Evolutionary conservation across 78 protist species (phyloP), one percentile per base, ranked within the genome.

Genomic region (Goniomonas avonlea): DNA sequence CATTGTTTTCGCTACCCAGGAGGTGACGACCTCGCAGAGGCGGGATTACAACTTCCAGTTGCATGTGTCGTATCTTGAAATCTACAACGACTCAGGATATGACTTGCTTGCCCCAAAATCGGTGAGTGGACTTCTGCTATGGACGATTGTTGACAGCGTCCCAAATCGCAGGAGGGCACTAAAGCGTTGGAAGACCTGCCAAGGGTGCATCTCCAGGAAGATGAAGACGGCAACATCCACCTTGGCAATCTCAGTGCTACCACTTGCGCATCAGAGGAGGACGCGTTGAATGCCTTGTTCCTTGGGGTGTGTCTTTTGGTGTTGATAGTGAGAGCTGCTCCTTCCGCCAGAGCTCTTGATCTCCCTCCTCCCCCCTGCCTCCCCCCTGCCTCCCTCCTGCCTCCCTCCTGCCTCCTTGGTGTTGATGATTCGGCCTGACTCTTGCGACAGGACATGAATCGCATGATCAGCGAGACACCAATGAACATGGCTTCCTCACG

Each of bases 61-160:
- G n/a, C 81, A 80, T 35, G 38, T 90, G 27, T 83, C 89, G 21
- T 90, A 90, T 56, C 70, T 90, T 9, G 90, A 90, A 53, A 84
- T 90, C 71, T 90, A 90, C 88, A 84, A 86, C 55, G 86, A 86
- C 34, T 20, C 0, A 1, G 89, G 84, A 3, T 83, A 89, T 48
- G 93, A 89, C 77, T 58, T 89, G 59, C 85, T 89, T 18, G 82
- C 82, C 55, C 77, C 77, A 20, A 3, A 5, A 25, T 15, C 5
- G 59, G 5, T 15, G 34, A 50, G n/a, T n/a, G n/a, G n/a, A n/a
- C n/a, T n/a, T n/a, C n/a, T n/a, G n/a, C n/a, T n/a, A n/a, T n/a
- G n/a, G n/a, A n/a, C n/a, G n/a, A n/a, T n/a, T n/a, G n/a, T n/a
- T n/a, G n/a, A n/a, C n/a, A n/a, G n/a, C n/a, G n/a, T n/a, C n/a